Percentiles rank a stretch among this genome's conserved stretches.
Evolutionary conservation across 768 basidiomycete species (phyloP).

Genomic region (Calocera cornea): DNA sequence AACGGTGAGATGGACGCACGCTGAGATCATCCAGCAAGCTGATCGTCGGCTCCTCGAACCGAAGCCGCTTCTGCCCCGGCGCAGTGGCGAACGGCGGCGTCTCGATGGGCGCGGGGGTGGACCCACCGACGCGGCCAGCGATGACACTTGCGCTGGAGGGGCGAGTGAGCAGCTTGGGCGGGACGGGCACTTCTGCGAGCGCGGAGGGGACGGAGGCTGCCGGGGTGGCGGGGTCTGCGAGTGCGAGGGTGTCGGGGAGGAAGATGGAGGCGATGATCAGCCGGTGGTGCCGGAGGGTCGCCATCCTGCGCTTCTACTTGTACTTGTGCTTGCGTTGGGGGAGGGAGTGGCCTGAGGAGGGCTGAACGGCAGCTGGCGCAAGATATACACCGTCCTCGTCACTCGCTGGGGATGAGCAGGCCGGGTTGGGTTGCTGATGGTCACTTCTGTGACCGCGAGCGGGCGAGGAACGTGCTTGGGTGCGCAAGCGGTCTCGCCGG

Average conservation of each 20-base stretch:
- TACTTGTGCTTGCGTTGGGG: background rate
- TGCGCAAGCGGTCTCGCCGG: too few species aligned
- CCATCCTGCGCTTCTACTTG: too few species aligned
- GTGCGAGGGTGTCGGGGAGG: conserved; percentile 54
- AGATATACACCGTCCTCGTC: too few species aligned
- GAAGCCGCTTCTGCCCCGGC: background rate
- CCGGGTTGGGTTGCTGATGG: too few species aligned
- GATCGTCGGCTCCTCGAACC: background rate
- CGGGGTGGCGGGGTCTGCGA: conserved; percentile 43
- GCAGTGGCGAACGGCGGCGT: background rate
- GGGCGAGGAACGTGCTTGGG: too few species aligned
- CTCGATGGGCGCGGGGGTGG: background rate
- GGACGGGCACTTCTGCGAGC: conserved; percentile 6
- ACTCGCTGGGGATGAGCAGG: too few species aligned
- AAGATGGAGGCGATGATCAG: conserved; percentile 75
- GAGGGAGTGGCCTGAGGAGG: background rate
- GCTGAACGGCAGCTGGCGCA: too few species aligned
- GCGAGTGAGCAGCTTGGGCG: background rate
- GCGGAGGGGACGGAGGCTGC: conserved; percentile 35
- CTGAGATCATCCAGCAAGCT: background rate
- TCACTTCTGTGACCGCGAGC: too few species aligned
- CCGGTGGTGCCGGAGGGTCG: conserved; percentile 57
- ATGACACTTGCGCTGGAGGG: background rate
- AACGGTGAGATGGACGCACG: background rate
- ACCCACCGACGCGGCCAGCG: background rate